Evolutionary conservation across 1,284 basidiomycete species (phyloP).

Genomic region (Anthracocystis setariae): DNA sequence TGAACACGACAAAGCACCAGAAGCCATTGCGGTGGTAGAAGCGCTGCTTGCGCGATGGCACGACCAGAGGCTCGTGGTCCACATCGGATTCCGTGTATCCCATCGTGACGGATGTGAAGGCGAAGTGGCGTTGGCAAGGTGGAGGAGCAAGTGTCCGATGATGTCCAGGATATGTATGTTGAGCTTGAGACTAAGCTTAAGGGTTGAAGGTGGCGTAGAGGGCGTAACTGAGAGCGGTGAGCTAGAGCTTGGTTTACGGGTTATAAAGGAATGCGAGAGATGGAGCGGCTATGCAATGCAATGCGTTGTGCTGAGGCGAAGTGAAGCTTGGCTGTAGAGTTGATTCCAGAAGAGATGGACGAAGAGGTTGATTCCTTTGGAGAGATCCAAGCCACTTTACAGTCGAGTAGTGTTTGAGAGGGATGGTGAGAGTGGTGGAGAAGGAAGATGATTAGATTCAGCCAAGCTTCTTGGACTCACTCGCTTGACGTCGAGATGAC

Average conservation of each 20-base stretch:
- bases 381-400: too few species aligned
- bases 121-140: constrained; percentile 1
- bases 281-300: background rate
- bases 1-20: constrained; percentile 27
- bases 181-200: too few species aligned
- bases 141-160: background rate
- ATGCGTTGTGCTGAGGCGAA: too few species aligned
- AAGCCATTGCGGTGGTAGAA: constrained; percentile 30
- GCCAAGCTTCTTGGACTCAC: too few species aligned
- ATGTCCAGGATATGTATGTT: background rate
- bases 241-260: too few species aligned
- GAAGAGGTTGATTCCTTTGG: too few species aligned
- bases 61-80: constrained; percentile 14
- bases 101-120: background rate
- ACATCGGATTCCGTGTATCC: constrained; percentile 29
- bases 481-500: too few species aligned
- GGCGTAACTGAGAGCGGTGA: too few species aligned
- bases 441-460: background rate
- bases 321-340: too few species aligned
- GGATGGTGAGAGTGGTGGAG: background rate
- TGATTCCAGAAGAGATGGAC: too few species aligned
- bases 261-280: background rate
- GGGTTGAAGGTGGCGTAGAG: too few species aligned
- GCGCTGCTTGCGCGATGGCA: constrained; percentile 16
- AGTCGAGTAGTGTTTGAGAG: background rate